Evolutionary conservation across 257 asterid species (phyloP).

Genomic region (Solanum piurae): DNA sequence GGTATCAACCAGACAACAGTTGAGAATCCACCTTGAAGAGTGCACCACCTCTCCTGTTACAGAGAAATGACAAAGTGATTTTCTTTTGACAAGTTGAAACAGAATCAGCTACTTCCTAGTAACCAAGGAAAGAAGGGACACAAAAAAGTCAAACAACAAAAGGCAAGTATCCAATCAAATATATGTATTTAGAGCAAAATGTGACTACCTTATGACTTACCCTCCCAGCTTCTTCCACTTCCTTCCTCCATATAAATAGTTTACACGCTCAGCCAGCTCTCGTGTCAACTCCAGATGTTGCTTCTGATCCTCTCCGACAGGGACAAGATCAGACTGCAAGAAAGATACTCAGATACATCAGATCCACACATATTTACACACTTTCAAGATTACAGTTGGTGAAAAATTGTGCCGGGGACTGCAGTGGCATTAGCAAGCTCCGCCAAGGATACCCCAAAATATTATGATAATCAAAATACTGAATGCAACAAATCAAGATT

Average conservation of each 20-base stretch:
- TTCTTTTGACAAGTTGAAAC: not conserved
- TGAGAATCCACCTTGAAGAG: conserved; percentile 66
- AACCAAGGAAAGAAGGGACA: conserved; percentile 11
- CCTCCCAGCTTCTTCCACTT: conserved; percentile 99
- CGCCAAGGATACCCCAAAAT: not conserved
- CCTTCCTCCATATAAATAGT: conserved; percentile 83
- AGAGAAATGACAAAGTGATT: not conserved
- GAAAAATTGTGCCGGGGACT: not conserved
- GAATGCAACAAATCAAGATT: not conserved
- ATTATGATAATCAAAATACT: not conserved
- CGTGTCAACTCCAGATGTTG: conserved; percentile 94
- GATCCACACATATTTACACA: conserved; percentile 24
- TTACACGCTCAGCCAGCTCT: conserved; percentile 87
- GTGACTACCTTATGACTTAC: conserved; percentile 30
- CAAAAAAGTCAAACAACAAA: conserved; percentile 8
- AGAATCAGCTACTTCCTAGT: conserved; percentile 16
- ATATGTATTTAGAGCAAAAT: not conserved
- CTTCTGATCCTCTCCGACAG: conserved; percentile 98
- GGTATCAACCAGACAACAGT: conserved; percentile 6
- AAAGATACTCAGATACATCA: conserved; percentile 20
- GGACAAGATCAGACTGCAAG: conserved; percentile 96
- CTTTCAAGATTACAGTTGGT: not conserved
- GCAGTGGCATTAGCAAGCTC: not conserved
- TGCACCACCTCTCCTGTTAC: conserved; percentile 79
- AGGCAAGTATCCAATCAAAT: not conserved